phyloP scores from a whole-genome alignment of 768 basidiomycete genomes.

The Polyporus arcularius region DNA sequence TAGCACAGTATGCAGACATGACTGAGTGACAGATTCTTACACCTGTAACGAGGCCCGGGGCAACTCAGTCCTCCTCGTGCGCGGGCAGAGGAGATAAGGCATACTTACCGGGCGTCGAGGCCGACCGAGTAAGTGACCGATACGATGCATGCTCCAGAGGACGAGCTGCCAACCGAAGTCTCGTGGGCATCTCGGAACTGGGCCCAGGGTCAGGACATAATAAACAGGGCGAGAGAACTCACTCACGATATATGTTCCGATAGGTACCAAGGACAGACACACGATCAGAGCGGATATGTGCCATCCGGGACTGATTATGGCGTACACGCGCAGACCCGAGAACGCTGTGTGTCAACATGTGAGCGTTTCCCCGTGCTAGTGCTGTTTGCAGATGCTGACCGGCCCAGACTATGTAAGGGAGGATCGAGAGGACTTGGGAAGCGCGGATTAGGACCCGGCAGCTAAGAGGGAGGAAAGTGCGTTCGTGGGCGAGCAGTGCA shows the following conservation, averaged over 20 bases:
- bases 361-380: not conserved
- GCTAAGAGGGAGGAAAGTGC: not conserved
- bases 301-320: slow-evolving; percentile 4
- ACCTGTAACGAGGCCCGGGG: no score
- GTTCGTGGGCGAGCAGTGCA: not conserved
- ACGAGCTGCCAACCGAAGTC: not conserved
- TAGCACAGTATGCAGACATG: no score
- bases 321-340: slow-evolving; percentile 8
- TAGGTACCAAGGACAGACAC: not conserved
- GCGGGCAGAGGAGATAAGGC: no score
- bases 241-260: slow-evolving; percentile 8
- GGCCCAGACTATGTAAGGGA: slow-evolving; percentile 8
- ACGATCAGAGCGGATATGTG: not conserved
- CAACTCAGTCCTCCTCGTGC: no score
- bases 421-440: slow-evolving; percentile 8
- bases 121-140: not conserved
- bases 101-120: no score
- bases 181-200: slow-evolving; percentile 7
- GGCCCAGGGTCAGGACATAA: not conserved
- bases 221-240: no score
- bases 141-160: not conserved
- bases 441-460: not conserved
- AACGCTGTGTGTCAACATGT: not conserved
- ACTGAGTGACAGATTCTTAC: no score
- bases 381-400: not conserved